Base-by-base conservation (phyloP, 257 asterid genomes). In the Solanum medicagineum region DNA sequence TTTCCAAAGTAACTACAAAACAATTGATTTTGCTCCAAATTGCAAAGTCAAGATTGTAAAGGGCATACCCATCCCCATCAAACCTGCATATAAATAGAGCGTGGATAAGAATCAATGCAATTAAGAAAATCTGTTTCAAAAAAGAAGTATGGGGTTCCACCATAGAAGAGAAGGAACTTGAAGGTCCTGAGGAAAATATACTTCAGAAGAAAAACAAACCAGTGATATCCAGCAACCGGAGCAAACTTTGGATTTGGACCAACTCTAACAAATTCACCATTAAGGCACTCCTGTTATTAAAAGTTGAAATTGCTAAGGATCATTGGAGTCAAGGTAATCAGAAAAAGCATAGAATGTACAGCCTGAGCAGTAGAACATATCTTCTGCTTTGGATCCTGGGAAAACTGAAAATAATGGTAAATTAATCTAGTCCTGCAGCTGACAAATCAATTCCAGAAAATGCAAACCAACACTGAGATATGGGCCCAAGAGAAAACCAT, bases 211-310 rank as follows among this genome's bases (percentile, higher is more conserved):
- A 81, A 79, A 20, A 57, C 89, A 14, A 91, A 94, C 99, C 99
- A 96, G 85, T 96, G 99, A 81, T 93, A 94, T 90, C 98, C 99
- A 84, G 98, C 98, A 86, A 95, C 97, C 19, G 99, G 98, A 88
- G 97, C 83, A 88, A 95, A 92, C 91, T 92, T 96, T 42, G 97
- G 93, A 89, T 96, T 96, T 13, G 98, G 97, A 63, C 98, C 99
- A 84, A 96, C 96, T 89, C 98, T 90, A 85, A 95, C 98, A 91
- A 96, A 96, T 90, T 95, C 98, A 77, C 99, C 99, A 89, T 93
- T 91, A 82, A 97, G 95, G 91, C 98, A 95, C 84, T 94, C 97
- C 99, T 96, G 93, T 87, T 87, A 81, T 24, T 57, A 32, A 84
- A 83, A 16, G 69, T 14, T 45, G 66, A 29, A 44, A 59, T 42